These are phyloP conservation scores for Triticum dicoccoides DNA, from an alignment of 176 grass and related monocot species.

Conservation along the genomic window DNA sequence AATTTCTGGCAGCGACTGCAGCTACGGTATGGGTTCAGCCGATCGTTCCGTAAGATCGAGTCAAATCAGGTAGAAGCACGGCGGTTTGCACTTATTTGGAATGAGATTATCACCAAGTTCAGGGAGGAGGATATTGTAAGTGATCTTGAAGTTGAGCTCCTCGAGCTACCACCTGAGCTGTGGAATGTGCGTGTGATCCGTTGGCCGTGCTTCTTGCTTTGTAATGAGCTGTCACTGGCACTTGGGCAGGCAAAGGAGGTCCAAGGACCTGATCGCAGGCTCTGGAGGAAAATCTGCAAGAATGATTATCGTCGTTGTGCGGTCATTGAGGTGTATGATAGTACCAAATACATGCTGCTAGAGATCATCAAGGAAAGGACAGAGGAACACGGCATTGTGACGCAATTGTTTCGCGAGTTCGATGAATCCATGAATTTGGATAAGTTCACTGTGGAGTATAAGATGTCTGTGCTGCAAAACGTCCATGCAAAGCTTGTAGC, in stretches of 20 bases:
- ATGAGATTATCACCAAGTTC: constrained; percentile 86
- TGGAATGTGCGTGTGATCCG: constrained; percentile 92
- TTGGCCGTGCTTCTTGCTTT: constrained; percentile 94
- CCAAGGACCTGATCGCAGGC: constrained; percentile 52
- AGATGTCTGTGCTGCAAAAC: constrained; percentile 55
- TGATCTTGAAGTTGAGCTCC: constrained; percentile 72
- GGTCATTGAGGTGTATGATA: constrained; percentile 84
- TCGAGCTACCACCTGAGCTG: constrained; percentile 71
- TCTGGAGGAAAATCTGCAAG: constrained; percentile 90
- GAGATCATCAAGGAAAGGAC: constrained; percentile 62
- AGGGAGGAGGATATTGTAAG: constrained; percentile 94
- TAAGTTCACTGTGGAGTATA: constrained; percentile 78
- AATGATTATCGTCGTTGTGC: constrained; percentile 90
- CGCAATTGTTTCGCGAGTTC: constrained; percentile 58
- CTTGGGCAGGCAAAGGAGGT: constrained; percentile 79
- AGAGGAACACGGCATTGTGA: constrained; percentile 68
- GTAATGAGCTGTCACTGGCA: constrained; percentile 84
- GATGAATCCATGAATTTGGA: constrained; percentile 59
- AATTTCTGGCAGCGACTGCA: constrained; percentile 84
- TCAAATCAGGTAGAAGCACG: constrained; percentile 72
- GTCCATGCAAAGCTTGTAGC: constrained; percentile 61
- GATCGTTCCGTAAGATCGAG: constrained; percentile 87
- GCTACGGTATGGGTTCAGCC: constrained; percentile 81
- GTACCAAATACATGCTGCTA: constrained; percentile 74
- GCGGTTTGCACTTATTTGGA: constrained; percentile 85